Conservation (phyloP, 805 yeast species). For the Wickerhamiella sergipiensis region DNA sequence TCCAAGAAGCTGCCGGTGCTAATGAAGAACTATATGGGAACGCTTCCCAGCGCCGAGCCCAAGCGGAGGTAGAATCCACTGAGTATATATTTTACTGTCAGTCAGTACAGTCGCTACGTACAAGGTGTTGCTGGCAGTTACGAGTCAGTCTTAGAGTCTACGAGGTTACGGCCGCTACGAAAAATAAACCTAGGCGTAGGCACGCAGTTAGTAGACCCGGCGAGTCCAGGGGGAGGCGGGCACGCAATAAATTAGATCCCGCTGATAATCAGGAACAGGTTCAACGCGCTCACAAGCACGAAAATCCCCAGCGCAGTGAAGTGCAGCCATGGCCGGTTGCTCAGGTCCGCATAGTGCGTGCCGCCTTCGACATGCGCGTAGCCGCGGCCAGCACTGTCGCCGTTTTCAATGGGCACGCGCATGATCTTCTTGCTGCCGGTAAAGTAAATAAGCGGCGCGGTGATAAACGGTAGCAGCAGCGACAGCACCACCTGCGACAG, state of each 20-base stretch:
- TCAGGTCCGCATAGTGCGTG: constrained; percentile 42
- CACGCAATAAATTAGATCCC: constrained; percentile 1
- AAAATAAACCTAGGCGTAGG: too few species aligned
- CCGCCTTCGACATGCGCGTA: constrained; percentile 24
- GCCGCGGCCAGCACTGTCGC: constrained; percentile 14
- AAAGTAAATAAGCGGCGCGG: constrained; percentile 77
- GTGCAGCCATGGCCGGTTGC: constrained; percentile 47
- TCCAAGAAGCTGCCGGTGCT: constrained; percentile 44
- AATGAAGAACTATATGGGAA: constrained; percentile 61
- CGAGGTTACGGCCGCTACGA: too few species aligned
- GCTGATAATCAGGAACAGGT: constrained; percentile 49
- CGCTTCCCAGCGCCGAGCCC: constrained; percentile 37
- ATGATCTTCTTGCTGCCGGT: constrained; percentile 56
- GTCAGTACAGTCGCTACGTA: too few species aligned
- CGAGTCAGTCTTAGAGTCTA: too few species aligned
- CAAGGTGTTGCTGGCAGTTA: too few species aligned
- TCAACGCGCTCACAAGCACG: constrained; percentile 57
- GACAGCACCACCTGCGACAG: constrained; percentile 74
- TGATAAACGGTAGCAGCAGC: constrained; percentile 68
- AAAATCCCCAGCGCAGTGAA: constrained; percentile 47
- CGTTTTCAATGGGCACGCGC: constrained; percentile 33
- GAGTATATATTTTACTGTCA: neutral
- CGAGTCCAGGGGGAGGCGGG: too few species aligned
- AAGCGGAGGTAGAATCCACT: constrained; percentile 1
- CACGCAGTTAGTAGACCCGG: too few species aligned